A percentile compares a stretch with the other conserved stretches of the same genome.
Evolutionary conservation across 345 rosid species (phyloP).

Genomic region (Lumnitzera racemosa): DNA sequence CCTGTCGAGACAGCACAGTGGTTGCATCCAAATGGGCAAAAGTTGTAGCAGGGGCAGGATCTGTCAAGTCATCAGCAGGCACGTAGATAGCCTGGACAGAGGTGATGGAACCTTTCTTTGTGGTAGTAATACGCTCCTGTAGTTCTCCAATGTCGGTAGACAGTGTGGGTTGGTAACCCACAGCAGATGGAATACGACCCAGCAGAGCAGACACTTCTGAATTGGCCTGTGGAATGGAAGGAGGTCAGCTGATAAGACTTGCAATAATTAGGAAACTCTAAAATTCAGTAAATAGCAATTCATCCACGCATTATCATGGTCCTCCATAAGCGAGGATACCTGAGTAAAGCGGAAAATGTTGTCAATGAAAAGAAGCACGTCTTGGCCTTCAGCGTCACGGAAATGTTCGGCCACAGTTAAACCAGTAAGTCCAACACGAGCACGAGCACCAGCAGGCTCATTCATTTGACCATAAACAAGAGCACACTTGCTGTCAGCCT

Average conservation of each 20-base stretch:
- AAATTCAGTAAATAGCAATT: background rate
- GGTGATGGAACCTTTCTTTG: slow-evolving; percentile 97
- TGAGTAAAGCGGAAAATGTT: slow-evolving; percentile 53
- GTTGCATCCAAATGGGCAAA: slow-evolving; percentile 99
- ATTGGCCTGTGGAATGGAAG: slow-evolving; percentile 55
- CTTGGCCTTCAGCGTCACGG: slow-evolving; percentile 54
- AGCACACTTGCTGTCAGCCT: slow-evolving; percentile 48
- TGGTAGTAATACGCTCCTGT: slow-evolving; percentile 98
- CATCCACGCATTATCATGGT: too few relatives aligned
- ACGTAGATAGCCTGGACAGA: slow-evolving; percentile 98
- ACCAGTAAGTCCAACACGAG: slow-evolving; percentile 54
- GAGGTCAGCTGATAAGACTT: background rate
- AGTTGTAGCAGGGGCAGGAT: slow-evolving; percentile 99
- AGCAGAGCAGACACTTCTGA: slow-evolving; percentile 99
- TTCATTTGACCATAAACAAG: slow-evolving; percentile 58
- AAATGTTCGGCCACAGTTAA: slow-evolving; percentile 52
- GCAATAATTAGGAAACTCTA: background rate
- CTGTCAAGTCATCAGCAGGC: slow-evolving; percentile 99
- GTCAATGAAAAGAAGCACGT: slow-evolving; percentile 49
- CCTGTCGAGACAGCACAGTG: slow-evolving; percentile 97
- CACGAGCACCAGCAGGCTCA: slow-evolving; percentile 57
- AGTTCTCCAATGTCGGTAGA: slow-evolving; percentile 99
- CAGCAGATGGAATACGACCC: slow-evolving; percentile 99
- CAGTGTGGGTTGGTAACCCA: slow-evolving; percentile 97
- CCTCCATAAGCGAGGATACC: slow-evolving; percentile 10